Percentiles rank a stretch among this genome's conserved stretches.
These are phyloP conservation scores for Aaosphaeria pasadenensis DNA, from an alignment of 2,329 filamentous ascomycete species.

Conservation along the genomic window DNA sequence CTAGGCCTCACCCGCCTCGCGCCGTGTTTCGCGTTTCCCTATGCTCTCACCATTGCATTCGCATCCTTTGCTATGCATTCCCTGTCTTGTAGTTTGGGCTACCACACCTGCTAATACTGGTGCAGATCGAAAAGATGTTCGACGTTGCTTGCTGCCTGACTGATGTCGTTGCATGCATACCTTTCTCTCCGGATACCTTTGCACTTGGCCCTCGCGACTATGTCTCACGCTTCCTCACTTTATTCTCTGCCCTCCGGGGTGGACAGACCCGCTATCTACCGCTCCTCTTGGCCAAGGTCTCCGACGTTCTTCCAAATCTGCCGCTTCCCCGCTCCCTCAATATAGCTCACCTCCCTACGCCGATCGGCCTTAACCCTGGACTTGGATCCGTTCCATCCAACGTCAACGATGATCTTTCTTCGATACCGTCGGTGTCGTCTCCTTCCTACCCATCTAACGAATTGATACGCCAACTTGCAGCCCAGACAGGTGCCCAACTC, in stretches of 20 bases:
- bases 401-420: constrained; percentile 25
- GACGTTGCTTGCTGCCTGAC: constrained; percentile 71
- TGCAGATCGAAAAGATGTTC: constrained; percentile 73
- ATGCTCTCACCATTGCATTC: background rate
- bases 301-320: constrained; percentile 62
- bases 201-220: constrained; percentile 62
- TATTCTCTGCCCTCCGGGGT: constrained; percentile 68
- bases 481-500: constrained; percentile 33
- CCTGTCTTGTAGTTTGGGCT: constrained; percentile 16
- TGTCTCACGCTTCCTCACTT: constrained; percentile 63
- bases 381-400: constrained; percentile 28
- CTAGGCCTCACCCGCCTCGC: constrained; percentile 2
- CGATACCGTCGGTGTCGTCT: constrained; percentile 21
- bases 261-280: constrained; percentile 76
- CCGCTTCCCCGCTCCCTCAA: constrained; percentile 35
- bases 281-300: constrained; percentile 71
- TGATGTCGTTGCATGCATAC: constrained; percentile 66
- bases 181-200: constrained; percentile 57
- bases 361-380: constrained; percentile 23
- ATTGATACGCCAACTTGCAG: constrained; percentile 32
- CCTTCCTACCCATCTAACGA: constrained; percentile 31
- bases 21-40: background rate
- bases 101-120: constrained; percentile 9
- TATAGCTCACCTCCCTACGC: constrained; percentile 22
- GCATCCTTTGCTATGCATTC: constrained; percentile 1